Evolutionary conservation across 2,329 filamentous ascomycete species (phyloP).

Genomic region (Ophiostoma sp.): DNA sequence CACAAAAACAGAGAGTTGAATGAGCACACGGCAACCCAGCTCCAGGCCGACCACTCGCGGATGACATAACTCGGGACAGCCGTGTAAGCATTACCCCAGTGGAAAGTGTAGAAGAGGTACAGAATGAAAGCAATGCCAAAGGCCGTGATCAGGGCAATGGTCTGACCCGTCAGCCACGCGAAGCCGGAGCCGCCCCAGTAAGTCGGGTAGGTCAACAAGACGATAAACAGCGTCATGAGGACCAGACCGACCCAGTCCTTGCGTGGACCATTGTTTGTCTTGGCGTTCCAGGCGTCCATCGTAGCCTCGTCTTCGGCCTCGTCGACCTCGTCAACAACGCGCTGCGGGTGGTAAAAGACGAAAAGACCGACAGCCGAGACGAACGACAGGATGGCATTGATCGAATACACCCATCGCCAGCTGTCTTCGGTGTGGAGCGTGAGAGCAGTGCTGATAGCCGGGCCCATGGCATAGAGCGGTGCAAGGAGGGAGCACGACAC

Average conservation of each 20-base stretch:
- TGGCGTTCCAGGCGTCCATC: background rate
- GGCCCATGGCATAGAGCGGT: background rate
- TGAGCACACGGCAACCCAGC: background rate
- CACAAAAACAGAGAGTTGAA: background rate
- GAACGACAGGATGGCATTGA: constrained; percentile 6
- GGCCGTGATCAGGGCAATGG: background rate
- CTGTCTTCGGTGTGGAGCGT: background rate
- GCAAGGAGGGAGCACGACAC: background rate
- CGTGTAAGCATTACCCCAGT: background rate
- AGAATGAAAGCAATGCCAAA: background rate
- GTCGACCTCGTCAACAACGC: background rate
- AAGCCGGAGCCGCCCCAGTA: background rate
- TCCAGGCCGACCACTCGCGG: background rate
- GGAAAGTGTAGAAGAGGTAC: background rate
- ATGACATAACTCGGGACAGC: background rate
- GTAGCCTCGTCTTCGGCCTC: background rate
- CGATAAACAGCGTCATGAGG: background rate
- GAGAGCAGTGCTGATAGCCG: background rate
- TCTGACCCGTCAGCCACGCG: background rate
- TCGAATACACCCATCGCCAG: constrained; percentile 8
- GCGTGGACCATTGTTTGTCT: background rate
- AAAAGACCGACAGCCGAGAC: background rate
- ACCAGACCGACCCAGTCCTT: background rate
- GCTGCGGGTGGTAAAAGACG: background rate
- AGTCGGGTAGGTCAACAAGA: background rate